Evolutionary conservation across 768 basidiomycete genomes (phyloP).

Genomic region (Mycena indigotica): DNA sequence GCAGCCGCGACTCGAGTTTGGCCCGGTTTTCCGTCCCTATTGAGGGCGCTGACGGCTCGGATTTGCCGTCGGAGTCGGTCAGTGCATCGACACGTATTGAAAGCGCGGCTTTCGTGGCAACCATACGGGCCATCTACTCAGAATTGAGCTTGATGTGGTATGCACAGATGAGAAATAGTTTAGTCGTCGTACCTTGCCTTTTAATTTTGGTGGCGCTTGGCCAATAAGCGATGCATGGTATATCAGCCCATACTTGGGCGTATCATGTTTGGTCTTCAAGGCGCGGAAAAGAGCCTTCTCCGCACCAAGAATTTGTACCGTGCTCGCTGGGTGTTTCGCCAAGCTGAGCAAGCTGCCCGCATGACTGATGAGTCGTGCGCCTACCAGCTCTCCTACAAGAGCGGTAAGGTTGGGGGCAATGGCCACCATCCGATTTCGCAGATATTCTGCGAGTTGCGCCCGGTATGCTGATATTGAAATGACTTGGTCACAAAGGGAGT

Average conservation of each 20-base stretch:
- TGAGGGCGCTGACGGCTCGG: conserved; percentile 75
- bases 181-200: conserved; percentile 77
- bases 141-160: neutral
- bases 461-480: conserved; percentile 96
- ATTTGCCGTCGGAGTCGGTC: conserved; percentile 89
- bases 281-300: conserved; percentile 98
- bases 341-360: conserved; percentile 94
- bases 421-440: conserved; percentile 96
- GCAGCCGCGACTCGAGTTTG: conserved; percentile 92
- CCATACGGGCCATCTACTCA: conserved; percentile 95
- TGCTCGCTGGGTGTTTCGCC: conserved; percentile 97
- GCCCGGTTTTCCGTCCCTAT: conserved; percentile 92
- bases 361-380: conserved; percentile 91
- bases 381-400: conserved; percentile 89
- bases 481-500: conserved; percentile 96
- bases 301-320: conserved; percentile 96
- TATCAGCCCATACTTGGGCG: conserved; percentile 98
- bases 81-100: conserved; percentile 98
- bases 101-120: conserved; percentile 95
- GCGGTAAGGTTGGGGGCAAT: conserved; percentile 97
- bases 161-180: neutral
- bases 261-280: conserved; percentile 98
- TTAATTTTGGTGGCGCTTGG: conserved; percentile 95
- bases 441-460: conserved; percentile 92
- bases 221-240: conserved; percentile 98